Percentiles rank a stretch among this genome's conserved stretches.
phyloP scores from a whole-genome alignment of 306 rosid species.

The Acacia confusa region DNA sequence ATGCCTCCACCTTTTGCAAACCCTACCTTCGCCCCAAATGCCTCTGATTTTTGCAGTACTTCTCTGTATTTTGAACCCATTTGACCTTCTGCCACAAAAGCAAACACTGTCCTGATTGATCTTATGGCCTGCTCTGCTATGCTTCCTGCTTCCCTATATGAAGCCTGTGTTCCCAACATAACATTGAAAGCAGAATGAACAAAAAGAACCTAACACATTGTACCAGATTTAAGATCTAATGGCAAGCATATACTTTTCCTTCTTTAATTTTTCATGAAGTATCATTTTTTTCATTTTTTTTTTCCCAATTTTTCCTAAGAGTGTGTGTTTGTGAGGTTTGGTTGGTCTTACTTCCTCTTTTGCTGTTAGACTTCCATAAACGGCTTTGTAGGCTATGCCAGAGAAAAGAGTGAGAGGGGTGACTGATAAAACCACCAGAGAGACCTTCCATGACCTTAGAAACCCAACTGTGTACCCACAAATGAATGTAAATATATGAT shows the following conservation, averaged over 20 bases:
- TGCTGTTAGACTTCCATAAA: conserved; percentile 78
- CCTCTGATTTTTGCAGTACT: conserved; percentile 49
- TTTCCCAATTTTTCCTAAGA: background rate
- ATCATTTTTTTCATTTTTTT: background rate
- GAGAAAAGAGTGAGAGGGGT: conserved; percentile 83
- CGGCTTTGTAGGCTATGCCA: conserved; percentile 81
- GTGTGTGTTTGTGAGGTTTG: background rate
- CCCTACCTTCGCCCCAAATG: conserved; percentile 70
- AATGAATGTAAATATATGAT: conserved; percentile 72
- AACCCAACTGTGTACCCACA: conserved; percentile 85
- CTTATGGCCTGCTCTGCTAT: conserved; percentile 77
- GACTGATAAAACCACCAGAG: conserved; percentile 73
- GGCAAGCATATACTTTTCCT: background rate
- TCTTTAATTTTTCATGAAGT: background rate
- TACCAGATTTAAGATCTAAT: background rate
- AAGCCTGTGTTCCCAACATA: conserved; percentile 45
- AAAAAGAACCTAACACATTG: conserved; percentile 17
- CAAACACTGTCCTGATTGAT: conserved; percentile 84
- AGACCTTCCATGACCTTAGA: conserved; percentile 75
- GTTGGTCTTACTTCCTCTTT: conserved; percentile 73
- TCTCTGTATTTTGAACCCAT: conserved; percentile 57
- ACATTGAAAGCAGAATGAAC: conserved; percentile 16
- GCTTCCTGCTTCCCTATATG: conserved; percentile 76
- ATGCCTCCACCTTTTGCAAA: conserved; percentile 89
- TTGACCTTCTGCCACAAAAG: conserved; percentile 80